Evolutionary conservation across 129 eudicot species (phyloP), one percentile per base, ranked within the genome.

Genomic region (Scalesia atractyloides): DNA sequence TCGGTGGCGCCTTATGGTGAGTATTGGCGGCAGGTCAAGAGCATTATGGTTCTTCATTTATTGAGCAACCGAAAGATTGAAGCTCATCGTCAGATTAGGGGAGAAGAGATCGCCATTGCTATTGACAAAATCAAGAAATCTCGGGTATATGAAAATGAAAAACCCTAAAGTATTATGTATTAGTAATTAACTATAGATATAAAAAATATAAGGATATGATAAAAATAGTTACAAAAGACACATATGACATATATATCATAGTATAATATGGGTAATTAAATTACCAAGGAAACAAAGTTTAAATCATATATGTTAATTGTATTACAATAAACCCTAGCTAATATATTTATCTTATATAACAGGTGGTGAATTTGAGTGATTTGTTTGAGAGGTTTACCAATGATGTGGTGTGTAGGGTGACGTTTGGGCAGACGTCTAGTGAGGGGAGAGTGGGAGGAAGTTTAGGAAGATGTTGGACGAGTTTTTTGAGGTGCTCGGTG

Each of bases 1-100:
- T 63, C 92, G 5, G 64, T 75, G 9, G 77, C 95, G 0, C 96
- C 96, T 20, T 89, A 87, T 24, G 90, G 96, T 5, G 89, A 89
- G 17, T 82, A 85, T 22, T 89, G 98, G 96, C 76, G 98, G 62
- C 91, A 84, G 19, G 34, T 72, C 59, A 89, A 74, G 59, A 89
- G 96, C 66, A 66, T 87, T 1, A 82, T 83, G 61, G 86, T 89
- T 16, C 74, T 85, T 16, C 88, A 85, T 44, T 76, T 92, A 30
- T 65, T 92, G 20, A 83, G 90, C 17, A 83, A 77, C 66, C 87
- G 78, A 74, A 82, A 79, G 79, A 93, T 87, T 15, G 82, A 81
- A 61, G 79, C 86, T 17, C 68, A 59, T 57, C 72, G 80, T 1
- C 39, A 20, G 4, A 71, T 85, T 44, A 80, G 92, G 49, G 85